A percentile compares a stretch with the other conserved stretches of the same genome.
These are phyloP conservation scores for Fusarium agapanthi DNA, from an alignment of 2,329 filamentous ascomycete species.

Conservation along the genomic window DNA sequence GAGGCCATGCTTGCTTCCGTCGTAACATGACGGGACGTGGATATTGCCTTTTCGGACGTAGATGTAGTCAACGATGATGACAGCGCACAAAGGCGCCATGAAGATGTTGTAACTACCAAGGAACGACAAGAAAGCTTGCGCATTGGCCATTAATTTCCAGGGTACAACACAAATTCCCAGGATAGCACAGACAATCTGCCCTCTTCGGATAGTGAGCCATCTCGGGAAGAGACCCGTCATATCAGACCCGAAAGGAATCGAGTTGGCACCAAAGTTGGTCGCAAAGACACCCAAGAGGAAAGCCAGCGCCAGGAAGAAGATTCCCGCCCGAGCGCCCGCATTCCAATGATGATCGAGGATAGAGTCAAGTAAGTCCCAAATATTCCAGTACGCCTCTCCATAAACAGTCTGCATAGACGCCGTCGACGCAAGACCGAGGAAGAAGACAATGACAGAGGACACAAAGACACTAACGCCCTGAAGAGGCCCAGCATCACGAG, in stretches of 20 bases:
- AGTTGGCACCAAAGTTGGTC: not conserved
- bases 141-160: not conserved
- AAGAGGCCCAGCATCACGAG: not conserved
- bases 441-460: not conserved
- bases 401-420: not conserved
- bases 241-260: not conserved
- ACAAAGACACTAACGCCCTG: not conserved
- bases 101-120: not conserved
- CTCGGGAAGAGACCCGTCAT: not conserved
- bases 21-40: not conserved
- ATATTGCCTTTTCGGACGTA: not conserved
- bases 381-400: not conserved
- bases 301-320: not conserved
- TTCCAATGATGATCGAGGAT: not conserved
- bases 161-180: not conserved
- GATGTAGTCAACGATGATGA: not conserved
- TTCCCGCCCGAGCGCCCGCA: not conserved
- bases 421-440: not conserved
- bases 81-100: not conserved
- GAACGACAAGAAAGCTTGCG: not conserved
- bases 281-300: not conserved
- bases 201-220: not conserved
- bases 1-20: not conserved
- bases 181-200: not conserved
- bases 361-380: not conserved